These are phyloP conservation scores for Tolypocladium inflatum DNA, from an alignment of 2,329 filamentous ascomycete genomes.

Conservation along the genomic window DNA sequence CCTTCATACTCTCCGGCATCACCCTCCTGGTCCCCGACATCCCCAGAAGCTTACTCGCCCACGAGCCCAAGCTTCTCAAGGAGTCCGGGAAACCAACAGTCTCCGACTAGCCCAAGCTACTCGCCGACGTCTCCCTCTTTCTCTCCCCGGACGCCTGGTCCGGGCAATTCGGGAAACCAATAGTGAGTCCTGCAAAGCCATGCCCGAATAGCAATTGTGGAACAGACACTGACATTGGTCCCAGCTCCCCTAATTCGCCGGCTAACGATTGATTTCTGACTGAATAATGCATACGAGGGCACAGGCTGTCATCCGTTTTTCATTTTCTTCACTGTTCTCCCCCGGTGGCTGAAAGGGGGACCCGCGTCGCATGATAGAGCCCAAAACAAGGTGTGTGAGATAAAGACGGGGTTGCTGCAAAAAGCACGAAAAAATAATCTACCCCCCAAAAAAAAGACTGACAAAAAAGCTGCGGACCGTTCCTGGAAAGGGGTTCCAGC, in stretches of 20 bases:
- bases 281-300: conserved; percentile 23
- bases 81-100: conserved; percentile 43
- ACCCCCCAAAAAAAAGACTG: neutral
- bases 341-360: neutral
- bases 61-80: conserved; percentile 52
- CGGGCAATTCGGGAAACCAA: conserved; percentile 32
- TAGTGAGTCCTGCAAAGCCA: conserved; percentile 19
- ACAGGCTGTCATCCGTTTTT: conserved; percentile 19
- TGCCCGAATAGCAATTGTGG: neutral
- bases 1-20: conserved; percentile 61
- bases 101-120: conserved; percentile 61
- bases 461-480: neutral
- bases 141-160: conserved; percentile 35
- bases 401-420: neutral
- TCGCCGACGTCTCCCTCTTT: conserved; percentile 51
- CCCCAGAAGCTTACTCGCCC: conserved; percentile 53
- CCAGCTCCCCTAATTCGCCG: conserved; percentile 34
- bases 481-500: neutral
- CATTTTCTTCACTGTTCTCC: conserved; percentile 7
- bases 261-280: conserved; percentile 27
- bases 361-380: conserved; percentile 1
- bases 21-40: conserved; percentile 71
- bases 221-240: neutral
- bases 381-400: conserved; percentile 1
- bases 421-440: neutral